A percentile compares a stretch with the other conserved stretches of the same genome.
These are phyloP conservation scores for Nicotiana tabacum DNA, from an alignment of 257 asterid genomes.

Conservation along the genomic window DNA sequence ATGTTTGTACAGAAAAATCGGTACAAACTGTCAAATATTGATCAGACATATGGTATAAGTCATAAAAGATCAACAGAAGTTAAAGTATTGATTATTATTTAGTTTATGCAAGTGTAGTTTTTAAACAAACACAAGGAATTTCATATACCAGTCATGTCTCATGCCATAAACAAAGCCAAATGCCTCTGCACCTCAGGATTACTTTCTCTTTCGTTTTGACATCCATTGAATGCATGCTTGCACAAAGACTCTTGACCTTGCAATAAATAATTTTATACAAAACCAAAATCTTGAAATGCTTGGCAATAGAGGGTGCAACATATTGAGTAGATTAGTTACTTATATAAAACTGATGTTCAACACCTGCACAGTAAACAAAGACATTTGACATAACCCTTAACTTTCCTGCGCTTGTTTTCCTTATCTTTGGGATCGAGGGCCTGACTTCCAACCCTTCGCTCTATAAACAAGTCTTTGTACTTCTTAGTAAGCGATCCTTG, in stretches of 20 bases:
- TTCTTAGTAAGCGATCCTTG: constrained; percentile 61
- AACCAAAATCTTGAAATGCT: background rate
- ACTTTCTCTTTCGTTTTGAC: background rate
- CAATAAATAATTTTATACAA: background rate
- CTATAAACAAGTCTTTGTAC: constrained; percentile 51
- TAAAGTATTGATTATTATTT: background rate
- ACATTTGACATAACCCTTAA: background rate
- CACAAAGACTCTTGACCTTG: background rate
- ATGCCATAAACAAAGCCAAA: too few species aligned
- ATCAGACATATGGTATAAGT: constrained; percentile 3
- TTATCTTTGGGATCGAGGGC: constrained; percentile 22
- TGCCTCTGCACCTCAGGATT: background rate
- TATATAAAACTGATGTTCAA: background rate
- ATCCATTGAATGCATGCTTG: background rate
- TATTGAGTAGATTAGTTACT: background rate
- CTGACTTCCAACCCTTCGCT: constrained; percentile 19
- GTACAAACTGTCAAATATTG: background rate
- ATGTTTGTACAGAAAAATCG: background rate
- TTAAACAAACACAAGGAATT: background rate
- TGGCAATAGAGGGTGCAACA: background rate
- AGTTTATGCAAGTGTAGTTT: background rate
- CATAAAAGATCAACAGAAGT: background rate
- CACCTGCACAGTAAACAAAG: background rate
- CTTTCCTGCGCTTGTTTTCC: constrained; percentile 9
- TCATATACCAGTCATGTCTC: background rate